These are phyloP conservation scores for Lecanicillium sp. DNA, from an alignment of 2,329 filamentous ascomycete genomes.

Conservation along the genomic window DNA sequence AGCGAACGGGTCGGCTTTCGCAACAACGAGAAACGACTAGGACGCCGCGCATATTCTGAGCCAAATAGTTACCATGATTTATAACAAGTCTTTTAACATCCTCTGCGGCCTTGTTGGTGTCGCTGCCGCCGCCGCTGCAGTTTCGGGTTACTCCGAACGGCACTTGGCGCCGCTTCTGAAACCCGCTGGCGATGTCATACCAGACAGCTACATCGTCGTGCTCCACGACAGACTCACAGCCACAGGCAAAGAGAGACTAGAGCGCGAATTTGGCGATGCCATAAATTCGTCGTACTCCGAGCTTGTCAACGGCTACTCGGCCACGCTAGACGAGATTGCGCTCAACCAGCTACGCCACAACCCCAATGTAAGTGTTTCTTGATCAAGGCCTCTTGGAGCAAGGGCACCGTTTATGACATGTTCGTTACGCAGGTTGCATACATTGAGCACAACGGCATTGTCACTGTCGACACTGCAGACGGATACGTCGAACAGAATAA, in stretches of 20 bases:
- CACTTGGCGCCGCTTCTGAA: slow-evolving; percentile 5
- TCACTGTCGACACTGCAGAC: not conserved
- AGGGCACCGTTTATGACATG: not conserved
- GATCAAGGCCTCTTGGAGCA: not conserved
- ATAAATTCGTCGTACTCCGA: not conserved
- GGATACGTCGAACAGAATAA: slow-evolving; percentile 3
- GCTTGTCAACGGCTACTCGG: not conserved
- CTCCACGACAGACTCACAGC: not conserved
- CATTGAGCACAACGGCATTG: not conserved
- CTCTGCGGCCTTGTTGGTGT: not conserved
- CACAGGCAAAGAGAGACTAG: no score
- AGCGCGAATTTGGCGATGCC: not conserved
- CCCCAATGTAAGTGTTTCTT: slow-evolving; percentile 1
- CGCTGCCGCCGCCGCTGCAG: not conserved
- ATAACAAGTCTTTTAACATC: not conserved
- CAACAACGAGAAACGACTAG: not conserved
- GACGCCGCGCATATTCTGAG: not conserved
- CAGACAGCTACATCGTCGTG: slow-evolving; percentile 5
- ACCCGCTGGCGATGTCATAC: not conserved
- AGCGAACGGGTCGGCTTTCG: not conserved
- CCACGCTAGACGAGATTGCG: not conserved
- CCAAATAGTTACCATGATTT: not conserved
- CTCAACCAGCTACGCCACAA: not conserved
- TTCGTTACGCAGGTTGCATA: slow-evolving; percentile 1
- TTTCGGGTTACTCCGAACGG: not conserved